Evolutionary conservation across 148 eudicot genomes (phyloP).

Genomic region (Rheum nobile): DNA sequence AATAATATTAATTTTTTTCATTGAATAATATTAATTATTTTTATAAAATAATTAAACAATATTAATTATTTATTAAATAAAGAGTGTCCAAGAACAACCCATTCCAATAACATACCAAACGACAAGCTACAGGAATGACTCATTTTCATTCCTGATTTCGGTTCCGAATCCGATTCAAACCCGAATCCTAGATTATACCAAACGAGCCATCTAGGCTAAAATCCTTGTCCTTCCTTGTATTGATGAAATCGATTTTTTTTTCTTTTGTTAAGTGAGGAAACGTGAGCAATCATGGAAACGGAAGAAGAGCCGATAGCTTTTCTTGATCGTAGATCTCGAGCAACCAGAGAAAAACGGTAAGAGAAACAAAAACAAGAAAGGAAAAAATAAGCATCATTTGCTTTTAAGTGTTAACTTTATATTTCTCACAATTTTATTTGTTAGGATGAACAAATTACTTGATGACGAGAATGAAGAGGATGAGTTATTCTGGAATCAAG

Average conservation of each 20-base stretch:
- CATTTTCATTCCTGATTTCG: too few species aligned
- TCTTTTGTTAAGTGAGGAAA: background rate
- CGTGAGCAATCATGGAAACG: constrained; percentile 38
- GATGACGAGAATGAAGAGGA: constrained; percentile 91
- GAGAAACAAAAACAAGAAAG: background rate
- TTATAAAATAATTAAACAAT: too few species aligned
- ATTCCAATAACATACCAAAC: too few species aligned
- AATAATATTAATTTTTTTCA: too few species aligned
- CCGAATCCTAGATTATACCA: too few species aligned
- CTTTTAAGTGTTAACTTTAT: background rate
- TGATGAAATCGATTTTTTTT: background rate
- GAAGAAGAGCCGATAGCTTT: constrained; percentile 28
- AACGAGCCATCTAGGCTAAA: too few species aligned
- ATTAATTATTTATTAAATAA: too few species aligned
- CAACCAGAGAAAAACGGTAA: constrained; percentile 85
- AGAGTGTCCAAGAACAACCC: too few species aligned
- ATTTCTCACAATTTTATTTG: constrained; percentile 1
- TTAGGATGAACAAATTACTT: constrained; percentile 80
- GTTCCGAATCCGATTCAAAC: too few species aligned
- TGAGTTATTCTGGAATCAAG: constrained; percentile 94
- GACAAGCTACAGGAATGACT: too few species aligned
- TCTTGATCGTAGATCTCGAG: constrained; percentile 72
- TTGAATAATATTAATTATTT: too few species aligned
- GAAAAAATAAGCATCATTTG: background rate
- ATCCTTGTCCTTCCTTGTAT: background rate